Percentiles rank a stretch among this genome's conserved stretches.
phyloP scores from a whole-genome alignment of 495 filamentous ascomycete genomes.

The Daldinia vernicosa region DNA sequence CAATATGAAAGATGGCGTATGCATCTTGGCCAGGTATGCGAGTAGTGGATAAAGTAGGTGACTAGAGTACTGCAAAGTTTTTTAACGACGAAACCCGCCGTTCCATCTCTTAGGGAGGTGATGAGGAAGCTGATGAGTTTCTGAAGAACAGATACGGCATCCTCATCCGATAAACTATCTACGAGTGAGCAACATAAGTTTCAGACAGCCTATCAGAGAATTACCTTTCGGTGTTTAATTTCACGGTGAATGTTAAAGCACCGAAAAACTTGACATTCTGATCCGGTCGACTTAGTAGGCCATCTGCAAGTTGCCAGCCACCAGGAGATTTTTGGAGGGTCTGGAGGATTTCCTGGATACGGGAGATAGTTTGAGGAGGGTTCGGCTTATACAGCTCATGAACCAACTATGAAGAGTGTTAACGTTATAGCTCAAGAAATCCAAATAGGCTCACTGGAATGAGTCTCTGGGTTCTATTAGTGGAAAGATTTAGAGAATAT shows the following conservation, averaged over 20 bases:
- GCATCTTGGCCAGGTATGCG: slow-evolving; percentile 71
- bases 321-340: slow-evolving; percentile 76
- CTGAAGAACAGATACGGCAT: slow-evolving; percentile 70
- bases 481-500: neutral
- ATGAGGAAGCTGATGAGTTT: slow-evolving; percentile 76
- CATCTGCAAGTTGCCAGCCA: slow-evolving; percentile 87
- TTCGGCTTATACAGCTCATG: slow-evolving; percentile 76
- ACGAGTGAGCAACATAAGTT: slow-evolving; percentile 49
- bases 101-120: slow-evolving; percentile 63
- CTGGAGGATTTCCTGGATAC: slow-evolving; percentile 80
- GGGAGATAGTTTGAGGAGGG: slow-evolving; percentile 64
- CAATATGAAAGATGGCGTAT: slow-evolving; percentile 74
- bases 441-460: neutral
- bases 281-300: slow-evolving; percentile 69
- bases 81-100: slow-evolving; percentile 72
- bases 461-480: neutral
- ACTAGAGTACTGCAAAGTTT: slow-evolving; percentile 88
- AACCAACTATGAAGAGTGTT: slow-evolving; percentile 58
- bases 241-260: slow-evolving; percentile 92
- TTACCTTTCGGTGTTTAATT: slow-evolving; percentile 85
- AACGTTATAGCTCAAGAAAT: neutral
- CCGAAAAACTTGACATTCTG: slow-evolving; percentile 88
- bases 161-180: slow-evolving; percentile 67
- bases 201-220: slow-evolving; percentile 10
- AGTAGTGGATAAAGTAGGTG: slow-evolving; percentile 79